These are phyloP conservation scores for Hypoxylon sp. DNA, from an alignment of 2,329 filamentous ascomycete genomes.

Conservation along the genomic window DNA sequence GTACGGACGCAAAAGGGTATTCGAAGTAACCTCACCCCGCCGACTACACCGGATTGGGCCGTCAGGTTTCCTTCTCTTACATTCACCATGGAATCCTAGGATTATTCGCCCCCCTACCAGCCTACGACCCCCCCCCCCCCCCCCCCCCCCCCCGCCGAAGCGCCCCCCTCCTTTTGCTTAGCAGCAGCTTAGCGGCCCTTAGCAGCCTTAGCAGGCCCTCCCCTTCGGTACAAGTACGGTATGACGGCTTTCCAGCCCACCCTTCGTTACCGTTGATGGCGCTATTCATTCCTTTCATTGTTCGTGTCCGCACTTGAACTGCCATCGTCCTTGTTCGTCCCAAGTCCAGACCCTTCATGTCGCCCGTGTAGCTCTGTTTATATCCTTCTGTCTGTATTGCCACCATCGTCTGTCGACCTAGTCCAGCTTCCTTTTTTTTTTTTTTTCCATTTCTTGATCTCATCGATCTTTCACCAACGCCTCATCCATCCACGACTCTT, in stretches of 20 bases:
- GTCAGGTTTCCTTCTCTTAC: conserved; percentile 5
- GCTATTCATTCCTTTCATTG: background rate
- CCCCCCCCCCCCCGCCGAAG: conserved; percentile 20
- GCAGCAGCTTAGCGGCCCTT: too few relatives aligned
- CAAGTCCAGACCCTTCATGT: background rate
- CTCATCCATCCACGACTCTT: background rate
- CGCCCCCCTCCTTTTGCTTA: conserved; percentile 7
- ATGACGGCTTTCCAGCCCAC: background rate
- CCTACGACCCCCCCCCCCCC: too few relatives aligned
- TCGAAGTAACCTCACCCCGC: conserved; percentile 34
- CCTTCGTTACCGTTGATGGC: conserved; percentile 15
- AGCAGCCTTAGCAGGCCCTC: background rate
- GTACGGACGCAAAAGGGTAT: conserved; percentile 15
- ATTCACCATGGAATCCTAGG: conserved; percentile 1
- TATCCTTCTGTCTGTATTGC: background rate
- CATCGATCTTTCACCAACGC: background rate
- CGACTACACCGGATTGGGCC: conserved; percentile 13
- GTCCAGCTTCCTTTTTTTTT: conserved; percentile 1
- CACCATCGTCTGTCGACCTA: background rate
- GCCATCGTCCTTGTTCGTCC: background rate
- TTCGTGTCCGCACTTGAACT: background rate
- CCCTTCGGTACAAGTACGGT: background rate
- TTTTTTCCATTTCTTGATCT: background rate
- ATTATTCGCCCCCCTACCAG: too few relatives aligned
- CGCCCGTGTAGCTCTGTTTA: background rate